Percentiles rank a stretch among this genome's conserved stretches.
These are phyloP conservation scores for Calycina herbarum DNA, from an alignment of 2,329 filamentous ascomycete species.

Conservation along the genomic window DNA sequence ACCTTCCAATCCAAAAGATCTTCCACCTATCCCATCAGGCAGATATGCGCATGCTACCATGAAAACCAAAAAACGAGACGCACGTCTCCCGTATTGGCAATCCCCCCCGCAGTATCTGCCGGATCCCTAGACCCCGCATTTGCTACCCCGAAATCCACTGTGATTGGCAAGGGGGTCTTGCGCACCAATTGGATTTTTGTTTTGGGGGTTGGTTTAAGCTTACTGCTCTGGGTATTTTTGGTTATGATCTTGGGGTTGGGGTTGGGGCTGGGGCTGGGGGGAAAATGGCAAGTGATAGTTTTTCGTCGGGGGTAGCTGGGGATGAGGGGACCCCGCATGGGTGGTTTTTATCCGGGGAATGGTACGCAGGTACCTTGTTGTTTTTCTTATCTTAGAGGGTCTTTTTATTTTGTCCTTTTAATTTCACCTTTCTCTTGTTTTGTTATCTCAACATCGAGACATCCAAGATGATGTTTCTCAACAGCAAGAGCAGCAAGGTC, in stretches of 20 bases:
- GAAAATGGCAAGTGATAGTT: too few relatives aligned
- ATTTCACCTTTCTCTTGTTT: not conserved
- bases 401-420: not conserved
- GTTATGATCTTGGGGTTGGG: too few relatives aligned
- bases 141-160: not conserved
- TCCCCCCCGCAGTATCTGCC: not conserved
- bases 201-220: too few relatives aligned
- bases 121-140: not conserved
- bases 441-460: not conserved
- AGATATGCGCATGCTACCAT: not conserved
- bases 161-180: not conserved
- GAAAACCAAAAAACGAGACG: not conserved
- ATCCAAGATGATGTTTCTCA: slow-evolving; percentile 9
- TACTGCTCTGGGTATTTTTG: too few relatives aligned
- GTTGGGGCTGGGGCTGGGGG: not conserved
- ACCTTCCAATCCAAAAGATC: not conserved
- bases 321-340: not conserved
- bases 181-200: not conserved
- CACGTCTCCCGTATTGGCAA: slow-evolving; percentile 11
- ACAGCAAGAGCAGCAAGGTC: slow-evolving; percentile 13
- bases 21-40: slow-evolving; percentile 12
- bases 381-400: not conserved
- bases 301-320: too few relatives aligned
- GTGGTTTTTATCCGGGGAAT: not conserved
- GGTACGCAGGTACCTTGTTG: not conserved